These are phyloP conservation scores for Pseudocercospora crystallina DNA, from an alignment of 2,329 filamentous ascomycete species.

Conservation along the genomic window DNA sequence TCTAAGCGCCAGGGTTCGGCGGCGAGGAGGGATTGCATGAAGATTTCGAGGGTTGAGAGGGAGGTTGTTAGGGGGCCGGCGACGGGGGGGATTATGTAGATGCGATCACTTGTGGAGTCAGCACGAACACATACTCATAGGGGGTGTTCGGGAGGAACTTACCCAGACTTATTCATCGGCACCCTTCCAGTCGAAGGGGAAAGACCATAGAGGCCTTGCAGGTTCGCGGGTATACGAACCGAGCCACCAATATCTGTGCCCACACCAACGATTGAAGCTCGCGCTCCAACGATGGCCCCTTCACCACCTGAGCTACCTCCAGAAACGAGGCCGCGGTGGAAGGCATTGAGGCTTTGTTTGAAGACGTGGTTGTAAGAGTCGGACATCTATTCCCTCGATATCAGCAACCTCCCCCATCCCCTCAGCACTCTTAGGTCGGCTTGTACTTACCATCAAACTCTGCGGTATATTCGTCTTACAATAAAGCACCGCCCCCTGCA, in stretches of 20 bases:
- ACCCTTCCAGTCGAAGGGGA: slow-evolving; percentile 13
- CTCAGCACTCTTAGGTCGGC: background rate
- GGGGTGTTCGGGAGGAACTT: no score
- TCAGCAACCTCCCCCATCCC: slow-evolving; percentile 23
- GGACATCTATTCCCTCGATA: slow-evolving; percentile 17
- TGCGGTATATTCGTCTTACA: slow-evolving; percentile 59
- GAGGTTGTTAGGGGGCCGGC: slow-evolving; percentile 31
- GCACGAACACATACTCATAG: no score
- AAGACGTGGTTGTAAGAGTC: slow-evolving; percentile 40
- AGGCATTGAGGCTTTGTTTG: slow-evolving; percentile 58
- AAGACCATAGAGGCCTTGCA: slow-evolving; percentile 44
- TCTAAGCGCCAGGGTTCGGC: slow-evolving; percentile 43
- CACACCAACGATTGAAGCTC: slow-evolving; percentile 59
- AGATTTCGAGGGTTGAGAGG: slow-evolving; percentile 24
- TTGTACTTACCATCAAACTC: slow-evolving; percentile 31
- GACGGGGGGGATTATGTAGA: slow-evolving; percentile 4
- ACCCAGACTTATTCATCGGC: slow-evolving; percentile 8
- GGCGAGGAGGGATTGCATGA: slow-evolving; percentile 23
- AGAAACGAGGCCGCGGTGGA: slow-evolving; percentile 59
- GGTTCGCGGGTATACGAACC: slow-evolving; percentile 84
- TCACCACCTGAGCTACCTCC: slow-evolving; percentile 69
- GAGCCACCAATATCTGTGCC: slow-evolving; percentile 61
- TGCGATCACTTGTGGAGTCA: no score
- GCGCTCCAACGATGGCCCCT: slow-evolving; percentile 59
- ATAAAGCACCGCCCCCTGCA: slow-evolving; percentile 51